These are phyloP conservation scores for Phoenix dactylifera DNA, from an alignment of 176 grass and related monocot species.

Conservation along the genomic window DNA sequence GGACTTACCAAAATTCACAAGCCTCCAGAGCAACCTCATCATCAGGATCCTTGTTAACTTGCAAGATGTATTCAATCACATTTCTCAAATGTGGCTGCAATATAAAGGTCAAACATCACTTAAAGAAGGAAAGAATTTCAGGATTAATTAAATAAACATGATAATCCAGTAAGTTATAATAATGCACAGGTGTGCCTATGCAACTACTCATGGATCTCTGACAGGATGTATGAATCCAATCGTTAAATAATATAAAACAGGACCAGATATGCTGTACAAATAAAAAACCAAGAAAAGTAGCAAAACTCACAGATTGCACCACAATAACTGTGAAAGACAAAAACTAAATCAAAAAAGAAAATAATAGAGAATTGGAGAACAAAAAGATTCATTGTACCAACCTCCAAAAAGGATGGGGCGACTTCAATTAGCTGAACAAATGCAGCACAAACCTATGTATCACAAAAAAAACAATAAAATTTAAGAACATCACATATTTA, in stretches of 20 bases:
- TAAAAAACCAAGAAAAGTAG: too few species aligned
- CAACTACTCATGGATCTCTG: too few species aligned
- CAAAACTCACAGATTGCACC: too few species aligned
- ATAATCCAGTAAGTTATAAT: too few species aligned
- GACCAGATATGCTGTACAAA: too few species aligned
- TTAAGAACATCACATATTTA: neutral
- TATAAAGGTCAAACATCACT: slow-evolving; percentile 29
- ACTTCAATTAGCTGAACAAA: slow-evolving; percentile 98
- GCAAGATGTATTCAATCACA: slow-evolving; percentile 79
- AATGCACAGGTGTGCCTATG: too few species aligned
- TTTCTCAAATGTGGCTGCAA: slow-evolving; percentile 80
- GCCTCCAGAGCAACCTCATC: slow-evolving; percentile 90
- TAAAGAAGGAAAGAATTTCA: slow-evolving; percentile 10
- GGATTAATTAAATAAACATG: neutral
- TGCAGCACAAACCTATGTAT: slow-evolving; percentile 68
- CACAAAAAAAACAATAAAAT: slow-evolving; percentile 8
- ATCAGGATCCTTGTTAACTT: slow-evolving; percentile 88
- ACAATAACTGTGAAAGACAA: too few species aligned
- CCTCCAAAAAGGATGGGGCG: slow-evolving; percentile 80
- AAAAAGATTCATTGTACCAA: slow-evolving; percentile 5
- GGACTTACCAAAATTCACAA: slow-evolving; percentile 88
- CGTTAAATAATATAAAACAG: too few species aligned
- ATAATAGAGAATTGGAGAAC: too few species aligned
- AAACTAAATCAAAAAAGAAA: too few species aligned
- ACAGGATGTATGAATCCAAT: too few species aligned